phyloP scores from a whole-genome alignment of 1,284 basidiomycete genomes.

The Ceratobasidium sp. region DNA sequence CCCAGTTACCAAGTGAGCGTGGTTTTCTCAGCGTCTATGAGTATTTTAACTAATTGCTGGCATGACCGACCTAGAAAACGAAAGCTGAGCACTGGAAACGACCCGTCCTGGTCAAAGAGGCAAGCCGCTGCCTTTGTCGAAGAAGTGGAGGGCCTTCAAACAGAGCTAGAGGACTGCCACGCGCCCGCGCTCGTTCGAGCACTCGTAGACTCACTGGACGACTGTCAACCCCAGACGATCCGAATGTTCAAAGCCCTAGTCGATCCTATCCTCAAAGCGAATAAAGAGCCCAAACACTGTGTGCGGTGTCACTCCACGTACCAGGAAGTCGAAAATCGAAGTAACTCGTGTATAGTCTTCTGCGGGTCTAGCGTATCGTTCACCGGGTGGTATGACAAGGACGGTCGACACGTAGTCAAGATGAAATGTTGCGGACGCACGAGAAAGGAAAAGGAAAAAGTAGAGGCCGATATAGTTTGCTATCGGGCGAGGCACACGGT shows the following conservation, averaged over 20 bases:
- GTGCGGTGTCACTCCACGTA: not conserved
- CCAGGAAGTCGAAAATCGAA: not conserved
- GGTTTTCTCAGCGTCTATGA: too few species aligned
- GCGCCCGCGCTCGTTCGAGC: not conserved
- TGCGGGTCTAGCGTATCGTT: not conserved
- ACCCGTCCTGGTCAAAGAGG: not conserved
- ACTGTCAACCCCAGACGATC: not conserved
- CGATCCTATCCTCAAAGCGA: not conserved
- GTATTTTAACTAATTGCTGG: too few species aligned
- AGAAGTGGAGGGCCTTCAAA: not conserved
- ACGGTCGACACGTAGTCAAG: too few species aligned
- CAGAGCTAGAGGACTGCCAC: not conserved
- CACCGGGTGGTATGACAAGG: not conserved
- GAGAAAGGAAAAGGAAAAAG: not conserved
- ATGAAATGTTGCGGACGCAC: not conserved
- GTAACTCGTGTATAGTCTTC: not conserved
- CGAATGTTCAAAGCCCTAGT: not conserved
- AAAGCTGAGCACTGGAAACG: not conserved
- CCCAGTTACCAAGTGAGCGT: too few species aligned
- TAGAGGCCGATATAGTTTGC: not conserved
- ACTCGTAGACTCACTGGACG: not conserved
- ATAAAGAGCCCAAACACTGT: not conserved
- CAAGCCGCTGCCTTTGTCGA: not conserved
- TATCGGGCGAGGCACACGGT: slow-evolving; percentile 2
- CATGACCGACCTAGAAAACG: not conserved